These are phyloP conservation scores for Trichophyton rubrum DNA, from an alignment of 2,329 filamentous ascomycete genomes.

Conservation along the genomic window DNA sequence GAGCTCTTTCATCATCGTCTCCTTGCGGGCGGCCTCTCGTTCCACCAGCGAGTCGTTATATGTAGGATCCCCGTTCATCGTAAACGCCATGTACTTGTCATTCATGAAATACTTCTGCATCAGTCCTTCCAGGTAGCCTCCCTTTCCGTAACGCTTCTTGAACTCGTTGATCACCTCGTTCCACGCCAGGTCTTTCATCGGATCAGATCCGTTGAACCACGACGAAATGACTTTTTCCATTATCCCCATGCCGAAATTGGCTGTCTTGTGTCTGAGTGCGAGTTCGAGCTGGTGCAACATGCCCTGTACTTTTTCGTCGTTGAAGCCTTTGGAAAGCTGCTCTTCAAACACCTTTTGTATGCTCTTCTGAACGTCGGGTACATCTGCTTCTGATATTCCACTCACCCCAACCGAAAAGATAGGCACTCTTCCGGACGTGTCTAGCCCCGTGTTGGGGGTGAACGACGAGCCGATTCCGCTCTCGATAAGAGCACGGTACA, in stretches of 20 bases:
- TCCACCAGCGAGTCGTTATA: slow-evolving; percentile 61
- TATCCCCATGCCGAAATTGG: slow-evolving; percentile 83
- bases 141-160: slow-evolving; percentile 60
- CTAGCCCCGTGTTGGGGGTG: slow-evolving; percentile 88
- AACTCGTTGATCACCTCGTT: slow-evolving; percentile 78
- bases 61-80: slow-evolving; percentile 72
- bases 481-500: slow-evolving; percentile 83
- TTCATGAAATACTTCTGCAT: slow-evolving; percentile 85
- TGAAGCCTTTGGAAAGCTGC: slow-evolving; percentile 64
- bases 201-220: slow-evolving; percentile 93
- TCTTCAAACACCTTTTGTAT: slow-evolving; percentile 62
- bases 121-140: slow-evolving; percentile 69
- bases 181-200: slow-evolving; percentile 83
- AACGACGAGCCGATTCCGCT: slow-evolving; percentile 83
- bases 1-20: slow-evolving; percentile 58
- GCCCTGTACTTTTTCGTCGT: slow-evolving; percentile 80
- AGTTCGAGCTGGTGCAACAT: slow-evolving; percentile 89
- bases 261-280: slow-evolving; percentile 89
- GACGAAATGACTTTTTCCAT: slow-evolving; percentile 78
- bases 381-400: slow-evolving; percentile 71
- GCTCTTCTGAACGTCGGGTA: slow-evolving; percentile 61
- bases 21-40: slow-evolving; percentile 66
- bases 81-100: slow-evolving; percentile 78
- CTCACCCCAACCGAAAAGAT: slow-evolving; percentile 86
- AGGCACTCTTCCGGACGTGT: slow-evolving; percentile 60